Base-by-base conservation (phyloP, 1,284 basidiomycete genomes). In the Ganoderma resinaceum region DNA sequence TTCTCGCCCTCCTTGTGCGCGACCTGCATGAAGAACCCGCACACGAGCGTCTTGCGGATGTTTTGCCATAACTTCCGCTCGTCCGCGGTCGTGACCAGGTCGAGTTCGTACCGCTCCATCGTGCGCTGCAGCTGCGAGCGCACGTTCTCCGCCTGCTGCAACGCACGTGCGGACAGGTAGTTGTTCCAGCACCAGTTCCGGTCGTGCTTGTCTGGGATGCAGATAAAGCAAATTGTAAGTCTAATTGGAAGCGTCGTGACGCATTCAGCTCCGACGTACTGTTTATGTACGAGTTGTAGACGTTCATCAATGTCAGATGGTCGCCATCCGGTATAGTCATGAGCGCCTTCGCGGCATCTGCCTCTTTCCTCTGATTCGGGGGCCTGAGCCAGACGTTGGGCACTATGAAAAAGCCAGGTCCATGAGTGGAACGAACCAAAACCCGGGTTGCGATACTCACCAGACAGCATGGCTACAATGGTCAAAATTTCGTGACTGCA, bases 11-110 rank as follows among this genome's bases (percentile, higher is more conserved):
- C 95, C 79, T 95, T 95, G 81, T 98, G 96, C 6, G 97, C 97
- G 9, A 97, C 91, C 79, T 99, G 97, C 97, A 98, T 98, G 83
- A 99, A 99, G 86, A 96, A 99, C 0, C 97, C 97, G 77, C 93
- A 95, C 0, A 95, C 92, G 57, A 99, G 85, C 1, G 94, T 92
- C 80, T 93, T 91, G 37, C 95, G 90, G 69, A 99, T 92, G 75
- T 94, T 93, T 68, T 83, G 77, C 81, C 91, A 95, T 77, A 95
- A 90, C 76, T 91, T 93, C 78, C 89, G 89, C 80, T 94, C 90
- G 76, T 98, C 94, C 1, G 82, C 80, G 1, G 92, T 89, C n/a
- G 94, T 92, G 33, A 97, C 82, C 23, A 97, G 81, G 35, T 95
- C 92, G 46, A 98, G 83, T 73, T 95, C 93, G 76, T 87, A 93